Evolutionary conservation across 306 rosid genomes (phyloP).

Genomic region (Rubus idaeus): DNA sequence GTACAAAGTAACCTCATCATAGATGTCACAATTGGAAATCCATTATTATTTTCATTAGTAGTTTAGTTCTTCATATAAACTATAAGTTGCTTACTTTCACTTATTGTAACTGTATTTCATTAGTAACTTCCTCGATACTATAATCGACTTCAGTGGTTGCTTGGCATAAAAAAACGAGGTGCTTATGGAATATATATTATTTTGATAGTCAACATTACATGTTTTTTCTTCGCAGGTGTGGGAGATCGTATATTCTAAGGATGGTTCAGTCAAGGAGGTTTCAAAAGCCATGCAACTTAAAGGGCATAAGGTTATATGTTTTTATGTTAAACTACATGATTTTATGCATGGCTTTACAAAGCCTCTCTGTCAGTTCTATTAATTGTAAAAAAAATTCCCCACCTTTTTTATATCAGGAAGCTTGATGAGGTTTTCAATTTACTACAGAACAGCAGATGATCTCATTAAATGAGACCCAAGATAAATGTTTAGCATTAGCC

Average conservation of each 20-base stretch:
- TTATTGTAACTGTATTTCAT: neutral
- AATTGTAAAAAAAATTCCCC: neutral
- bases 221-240: constrained; percentile 57
- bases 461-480: neutral
- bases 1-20: neutral
- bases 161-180: neutral
- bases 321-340: constrained; percentile 9
- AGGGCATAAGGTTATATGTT: constrained; percentile 84
- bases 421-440: neutral
- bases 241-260: constrained; percentile 91
- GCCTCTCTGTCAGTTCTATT: neutral
- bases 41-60: neutral
- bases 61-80: neutral
- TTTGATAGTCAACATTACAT: neutral
- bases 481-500: neutral
- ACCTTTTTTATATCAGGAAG: neutral
- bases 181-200: neutral
- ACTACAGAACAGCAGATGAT: neutral
- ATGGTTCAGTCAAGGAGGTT: constrained; percentile 95
- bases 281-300: constrained; percentile 91
- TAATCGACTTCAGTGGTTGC: neutral
- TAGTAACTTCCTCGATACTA: neutral
- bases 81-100: neutral
- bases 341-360: neutral
- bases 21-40: neutral